Evolutionary conservation across 306 rosid species (phyloP).

Genomic region (Cicer arietinum): DNA sequence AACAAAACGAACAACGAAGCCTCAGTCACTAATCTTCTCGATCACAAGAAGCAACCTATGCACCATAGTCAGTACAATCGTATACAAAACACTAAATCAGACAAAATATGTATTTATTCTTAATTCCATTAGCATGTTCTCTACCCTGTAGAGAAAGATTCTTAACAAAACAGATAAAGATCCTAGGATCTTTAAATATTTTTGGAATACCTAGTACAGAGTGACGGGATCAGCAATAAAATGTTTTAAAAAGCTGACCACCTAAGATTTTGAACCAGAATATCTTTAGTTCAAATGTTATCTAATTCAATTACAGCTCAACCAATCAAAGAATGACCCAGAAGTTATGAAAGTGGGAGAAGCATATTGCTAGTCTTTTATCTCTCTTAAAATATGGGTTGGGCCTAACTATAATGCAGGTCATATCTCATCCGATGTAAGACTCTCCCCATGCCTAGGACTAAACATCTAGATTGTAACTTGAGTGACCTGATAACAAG

Average conservation of each 20-base stretch:
- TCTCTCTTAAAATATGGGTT: too few relatives aligned
- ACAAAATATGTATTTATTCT: neutral
- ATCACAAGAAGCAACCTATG: conserved; percentile 19
- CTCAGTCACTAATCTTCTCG: neutral
- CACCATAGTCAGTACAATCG: neutral
- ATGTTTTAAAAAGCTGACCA: neutral
- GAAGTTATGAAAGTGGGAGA: neutral
- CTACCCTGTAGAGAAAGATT: conserved; percentile 2
- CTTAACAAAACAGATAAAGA: neutral
- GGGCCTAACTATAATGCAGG: too few relatives aligned
- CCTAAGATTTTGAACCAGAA: neutral
- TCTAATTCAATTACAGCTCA: neutral
- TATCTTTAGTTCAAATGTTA: neutral
- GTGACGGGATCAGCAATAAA: neutral
- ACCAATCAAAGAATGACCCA: neutral
- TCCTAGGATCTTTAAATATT: conserved; percentile 7
- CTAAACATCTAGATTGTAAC: too few relatives aligned
- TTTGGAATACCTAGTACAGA: neutral
- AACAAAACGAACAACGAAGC: conserved; percentile 33
- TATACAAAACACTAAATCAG: neutral
- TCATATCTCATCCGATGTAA: too few relatives aligned
- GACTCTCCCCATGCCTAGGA: too few relatives aligned
- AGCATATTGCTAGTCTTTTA: neutral
- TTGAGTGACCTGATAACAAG: too few relatives aligned
- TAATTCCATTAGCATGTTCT: conserved; percentile 11